These are phyloP conservation scores for Aspergillus coremiiformis DNA, from an alignment of 495 filamentous ascomycete species.

Conservation along the genomic window DNA sequence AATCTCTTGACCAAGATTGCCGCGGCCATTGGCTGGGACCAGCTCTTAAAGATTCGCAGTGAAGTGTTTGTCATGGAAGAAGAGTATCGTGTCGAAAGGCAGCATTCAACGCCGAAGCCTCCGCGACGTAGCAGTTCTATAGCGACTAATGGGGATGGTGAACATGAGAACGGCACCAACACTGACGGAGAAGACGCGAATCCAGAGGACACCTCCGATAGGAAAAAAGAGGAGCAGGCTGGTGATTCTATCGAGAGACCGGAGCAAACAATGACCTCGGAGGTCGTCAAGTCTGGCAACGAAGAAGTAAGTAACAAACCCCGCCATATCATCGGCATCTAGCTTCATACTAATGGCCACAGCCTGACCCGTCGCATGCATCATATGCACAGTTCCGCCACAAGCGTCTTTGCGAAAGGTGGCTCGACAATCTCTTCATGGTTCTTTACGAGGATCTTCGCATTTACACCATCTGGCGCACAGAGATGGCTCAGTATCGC, in stretches of 20 bases:
- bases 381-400: slow-evolving; percentile 73
- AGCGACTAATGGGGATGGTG: slow-evolving; percentile 35
- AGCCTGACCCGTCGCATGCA: slow-evolving; percentile 42
- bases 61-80: slow-evolving; percentile 99
- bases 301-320: slow-evolving; percentile 57
- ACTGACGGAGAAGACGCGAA: slow-evolving; percentile 23
- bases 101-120: slow-evolving; percentile 47
- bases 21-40: slow-evolving; percentile 94
- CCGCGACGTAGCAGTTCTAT: slow-evolving; percentile 3
- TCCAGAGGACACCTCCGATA: slow-evolving; percentile 23
- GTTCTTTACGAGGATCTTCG: slow-evolving; percentile 96
- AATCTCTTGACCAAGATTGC: slow-evolving; percentile 90
- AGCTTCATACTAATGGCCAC: slow-evolving; percentile 9
- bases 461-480: slow-evolving; percentile 98
- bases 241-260: slow-evolving; percentile 64
- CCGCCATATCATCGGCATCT: background rate
- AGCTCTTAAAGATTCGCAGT: slow-evolving; percentile 83
- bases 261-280: slow-evolving; percentile 71
- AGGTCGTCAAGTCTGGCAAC: slow-evolving; percentile 68
- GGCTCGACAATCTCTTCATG: slow-evolving; percentile 99
- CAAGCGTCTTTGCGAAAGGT: slow-evolving; percentile 93
- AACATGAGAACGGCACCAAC: slow-evolving; percentile 31
- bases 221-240: slow-evolving; percentile 29
- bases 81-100: slow-evolving; percentile 88
- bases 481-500: slow-evolving; percentile 87